These are phyloP conservation scores for Candida ortonii DNA, from an alignment of 805 yeast genomes.

Conservation along the genomic window DNA sequence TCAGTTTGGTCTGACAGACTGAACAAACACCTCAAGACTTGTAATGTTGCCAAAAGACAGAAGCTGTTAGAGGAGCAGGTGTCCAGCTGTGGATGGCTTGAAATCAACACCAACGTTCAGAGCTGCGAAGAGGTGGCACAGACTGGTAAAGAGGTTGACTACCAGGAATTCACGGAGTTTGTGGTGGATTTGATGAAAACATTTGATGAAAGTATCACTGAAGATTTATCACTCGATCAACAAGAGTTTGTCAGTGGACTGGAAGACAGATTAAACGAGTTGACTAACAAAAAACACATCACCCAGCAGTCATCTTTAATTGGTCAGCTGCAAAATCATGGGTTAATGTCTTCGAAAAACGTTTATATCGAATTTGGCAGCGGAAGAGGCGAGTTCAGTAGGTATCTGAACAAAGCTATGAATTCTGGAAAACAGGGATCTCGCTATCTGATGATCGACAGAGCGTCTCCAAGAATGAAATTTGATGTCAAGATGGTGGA, in stretches of 20 bases:
- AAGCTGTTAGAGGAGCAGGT: constrained; percentile 35
- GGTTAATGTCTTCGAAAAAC: constrained; percentile 35
- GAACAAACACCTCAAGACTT: constrained; percentile 54
- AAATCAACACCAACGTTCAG: constrained; percentile 43
- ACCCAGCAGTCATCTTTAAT: constrained; percentile 78
- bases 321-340: constrained; percentile 52
- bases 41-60: constrained; percentile 44
- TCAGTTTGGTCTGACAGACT: constrained; percentile 63
- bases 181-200: constrained; percentile 14
- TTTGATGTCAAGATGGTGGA: constrained; percentile 64
- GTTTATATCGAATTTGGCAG: constrained; percentile 81
- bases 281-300: constrained; percentile 70
- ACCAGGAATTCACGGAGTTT: constrained; percentile 24
- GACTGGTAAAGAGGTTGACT: constrained; percentile 8
- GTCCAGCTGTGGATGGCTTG: constrained; percentile 42
- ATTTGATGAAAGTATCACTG: constrained; percentile 13
- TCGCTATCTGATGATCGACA: constrained; percentile 61
- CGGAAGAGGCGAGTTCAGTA: constrained; percentile 80
- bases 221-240: constrained; percentile 19
- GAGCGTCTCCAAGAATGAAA: constrained; percentile 76
- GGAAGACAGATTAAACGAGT: constrained; percentile 43
- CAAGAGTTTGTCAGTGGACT: constrained; percentile 32
- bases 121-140: constrained; percentile 10
- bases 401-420: constrained; percentile 49
- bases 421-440: constrained; percentile 6